These are phyloP conservation scores for Magnaporthiopsis poae DNA, from an alignment of 2,329 filamentous ascomycete genomes.

Conservation along the genomic window DNA sequence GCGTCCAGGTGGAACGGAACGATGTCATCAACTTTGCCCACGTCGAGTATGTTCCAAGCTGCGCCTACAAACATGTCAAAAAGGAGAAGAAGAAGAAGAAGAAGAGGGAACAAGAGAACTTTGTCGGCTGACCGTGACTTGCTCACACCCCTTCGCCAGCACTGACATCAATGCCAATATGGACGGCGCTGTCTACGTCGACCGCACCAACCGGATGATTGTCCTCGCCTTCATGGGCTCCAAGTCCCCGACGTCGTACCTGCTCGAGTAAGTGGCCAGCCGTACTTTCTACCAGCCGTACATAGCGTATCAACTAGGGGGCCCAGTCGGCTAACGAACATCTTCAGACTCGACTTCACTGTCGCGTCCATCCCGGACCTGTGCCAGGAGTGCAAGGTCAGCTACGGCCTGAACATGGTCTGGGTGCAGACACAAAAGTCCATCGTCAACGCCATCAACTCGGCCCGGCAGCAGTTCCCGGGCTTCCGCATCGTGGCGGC, in stretches of 20 bases:
- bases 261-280: slow-evolving; percentile 17
- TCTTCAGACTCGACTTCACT: slow-evolving; percentile 1
- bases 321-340: not conserved
- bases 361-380: slow-evolving; percentile 22
- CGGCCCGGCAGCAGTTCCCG: slow-evolving; percentile 37
- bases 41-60: slow-evolving; percentile 25
- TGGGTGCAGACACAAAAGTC: slow-evolving; percentile 42
- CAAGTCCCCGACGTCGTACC: slow-evolving; percentile 44
- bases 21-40: slow-evolving; percentile 23
- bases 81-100: not conserved
- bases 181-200: slow-evolving; percentile 41
- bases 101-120: not conserved
- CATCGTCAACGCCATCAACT: slow-evolving; percentile 34
- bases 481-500: slow-evolving; percentile 47
- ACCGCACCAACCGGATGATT: slow-evolving; percentile 40
- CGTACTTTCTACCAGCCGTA: slow-evolving; percentile 7
- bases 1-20: slow-evolving; percentile 33
- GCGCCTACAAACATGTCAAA: slow-evolving; percentile 20
- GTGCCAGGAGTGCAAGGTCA: slow-evolving; percentile 37
- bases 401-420: slow-evolving; percentile 47
- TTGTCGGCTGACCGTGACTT: not conserved
- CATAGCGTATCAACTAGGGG: not conserved
- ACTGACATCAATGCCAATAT: slow-evolving; percentile 19
- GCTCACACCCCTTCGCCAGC: not conserved
- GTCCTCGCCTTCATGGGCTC: slow-evolving; percentile 53